A percentile compares a stretch with the other conserved stretches of the same genome.
These are phyloP conservation scores for Silene uniflora DNA, from an alignment of 148 eudicot genomes.

Conservation along the genomic window DNA sequence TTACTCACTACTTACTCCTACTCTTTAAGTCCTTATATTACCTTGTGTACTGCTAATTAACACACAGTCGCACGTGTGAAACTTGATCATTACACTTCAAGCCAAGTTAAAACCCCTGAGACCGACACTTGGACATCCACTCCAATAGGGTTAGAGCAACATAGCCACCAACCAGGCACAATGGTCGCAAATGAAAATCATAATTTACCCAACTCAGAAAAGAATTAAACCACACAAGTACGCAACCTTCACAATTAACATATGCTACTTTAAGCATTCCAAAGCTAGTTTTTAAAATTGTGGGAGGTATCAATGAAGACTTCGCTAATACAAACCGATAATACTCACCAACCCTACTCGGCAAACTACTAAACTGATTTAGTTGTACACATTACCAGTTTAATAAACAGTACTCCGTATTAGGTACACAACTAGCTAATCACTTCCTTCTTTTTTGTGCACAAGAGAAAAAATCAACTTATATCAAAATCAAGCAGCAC, in stretches of 20 bases:
- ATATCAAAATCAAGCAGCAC: not conserved
- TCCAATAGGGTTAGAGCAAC: no score
- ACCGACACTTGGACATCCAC: no score
- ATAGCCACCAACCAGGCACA: no score
- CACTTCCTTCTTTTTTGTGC: not conserved
- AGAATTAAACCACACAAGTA: not conserved
- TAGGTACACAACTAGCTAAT: not conserved
- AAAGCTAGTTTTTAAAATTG: not conserved
- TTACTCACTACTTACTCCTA: no score
- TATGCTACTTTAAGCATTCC: no score
- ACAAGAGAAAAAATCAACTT: not conserved
- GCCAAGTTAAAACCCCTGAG: no score
- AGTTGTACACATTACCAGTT: not conserved
- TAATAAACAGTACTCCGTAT: not conserved
- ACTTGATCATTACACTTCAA: no score
- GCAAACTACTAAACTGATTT: not conserved
- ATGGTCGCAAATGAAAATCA: not conserved
- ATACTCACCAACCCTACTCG: not conserved
- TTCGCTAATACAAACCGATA: not conserved
- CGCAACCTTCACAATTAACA: no score
- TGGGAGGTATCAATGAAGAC: not conserved
- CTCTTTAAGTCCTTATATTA: no score
- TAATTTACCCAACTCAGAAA: not conserved
- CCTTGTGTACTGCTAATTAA: no score
- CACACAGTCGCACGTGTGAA: no score